These are phyloP conservation scores for Yamadazyma sp. DNA, from an alignment of 805 yeast genomes.

Conservation along the genomic window DNA sequence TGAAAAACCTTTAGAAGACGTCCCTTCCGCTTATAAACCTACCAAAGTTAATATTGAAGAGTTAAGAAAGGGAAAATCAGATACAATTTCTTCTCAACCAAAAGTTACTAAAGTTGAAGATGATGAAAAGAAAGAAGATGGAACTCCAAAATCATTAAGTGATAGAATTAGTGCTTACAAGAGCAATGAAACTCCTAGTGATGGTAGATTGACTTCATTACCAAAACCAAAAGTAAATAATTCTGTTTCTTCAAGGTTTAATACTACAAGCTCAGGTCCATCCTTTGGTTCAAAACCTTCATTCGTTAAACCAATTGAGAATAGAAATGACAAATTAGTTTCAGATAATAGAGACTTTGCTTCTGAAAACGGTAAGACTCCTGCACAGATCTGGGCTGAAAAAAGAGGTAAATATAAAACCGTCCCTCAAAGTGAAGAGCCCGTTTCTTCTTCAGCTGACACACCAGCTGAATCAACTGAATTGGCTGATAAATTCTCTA, in stretches of 20 bases:
- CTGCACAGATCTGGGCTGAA: conserved; percentile 96
- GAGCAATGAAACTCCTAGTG: conserved; percentile 24
- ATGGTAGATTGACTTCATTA: conserved; percentile 54
- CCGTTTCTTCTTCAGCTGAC: conserved; percentile 15
- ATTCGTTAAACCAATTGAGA: conserved; percentile 26
- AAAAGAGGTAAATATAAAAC: conserved; percentile 66
- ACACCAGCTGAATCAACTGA: conserved; percentile 11
- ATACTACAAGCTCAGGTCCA: conserved; percentile 27
- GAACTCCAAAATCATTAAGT: conserved; percentile 47
- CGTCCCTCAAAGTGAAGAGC: conserved; percentile 26
- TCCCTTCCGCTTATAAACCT: conserved; percentile 64
- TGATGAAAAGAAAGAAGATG: conserved; percentile 26
- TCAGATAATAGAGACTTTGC: conserved; percentile 66
- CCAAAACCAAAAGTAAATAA: conserved; percentile 60
- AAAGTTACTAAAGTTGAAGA: conserved; percentile 16
- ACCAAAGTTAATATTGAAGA: conserved; percentile 59
- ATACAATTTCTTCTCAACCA: conserved; percentile 44
- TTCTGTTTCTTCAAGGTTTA: conserved; percentile 49
- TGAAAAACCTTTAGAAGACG: conserved; percentile 47
- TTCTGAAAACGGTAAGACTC: conserved; percentile 76
- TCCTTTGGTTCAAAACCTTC: conserved; percentile 35
- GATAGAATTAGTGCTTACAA: conserved; percentile 45
- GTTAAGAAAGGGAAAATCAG: conserved; percentile 48
- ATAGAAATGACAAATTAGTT: conserved; percentile 43
- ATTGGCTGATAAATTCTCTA: conserved; percentile 17